Base-by-base conservation (phyloP, 2,329 filamentous ascomycete genomes). In the Penicillium sp. region DNA sequence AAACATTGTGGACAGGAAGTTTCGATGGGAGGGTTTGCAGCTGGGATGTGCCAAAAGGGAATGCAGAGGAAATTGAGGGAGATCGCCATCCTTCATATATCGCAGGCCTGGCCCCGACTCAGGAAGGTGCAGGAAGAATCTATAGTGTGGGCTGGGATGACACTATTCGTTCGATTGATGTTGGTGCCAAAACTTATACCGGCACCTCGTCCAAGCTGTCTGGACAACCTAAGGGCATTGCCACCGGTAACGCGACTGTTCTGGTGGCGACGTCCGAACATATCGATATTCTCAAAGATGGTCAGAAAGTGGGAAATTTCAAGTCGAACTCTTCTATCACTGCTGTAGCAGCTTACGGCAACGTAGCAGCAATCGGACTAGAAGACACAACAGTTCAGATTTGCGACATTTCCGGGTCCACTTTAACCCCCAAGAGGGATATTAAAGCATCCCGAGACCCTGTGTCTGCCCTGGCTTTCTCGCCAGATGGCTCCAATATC, bases 71-170 rank as follows among this genome's bases (percentile, higher is more conserved):
- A 13, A 85, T 96, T 11, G 91, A 95, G 65, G 94, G 95, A 30
- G 88, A 92, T 67, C 83, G 86, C 3, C 95, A 97, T 77, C 90
- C 90, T 7, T 96, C 94, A 76, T 93, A 96, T 76, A 88, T 98
- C 56, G 87, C 89, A 3, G 91, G 91, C 55, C 89, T 99, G 66
- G 82, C 89, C 3, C 81, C 87, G 0, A 81, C 82, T 7, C 74
- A 82, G 2, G 74, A 79, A 56, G 85, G 76, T 7, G 69, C 72
- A 50, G 78, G 88, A 38, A 85, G 88, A 67, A 86, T 92, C n/a
- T 93, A 91, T 79, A 94, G 90, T 71, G 91, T 94, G 57, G 93
- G 90, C 66, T 99, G 94, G 95, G 95, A 99, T 73, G 95, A 99
- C 76, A 92, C 90, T 1, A 83, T 98, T 41, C 90, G 93, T 65